These are phyloP conservation scores for Spergularia bocconei DNA, from an alignment of 148 eudicot genomes.

Conservation along the genomic window DNA sequence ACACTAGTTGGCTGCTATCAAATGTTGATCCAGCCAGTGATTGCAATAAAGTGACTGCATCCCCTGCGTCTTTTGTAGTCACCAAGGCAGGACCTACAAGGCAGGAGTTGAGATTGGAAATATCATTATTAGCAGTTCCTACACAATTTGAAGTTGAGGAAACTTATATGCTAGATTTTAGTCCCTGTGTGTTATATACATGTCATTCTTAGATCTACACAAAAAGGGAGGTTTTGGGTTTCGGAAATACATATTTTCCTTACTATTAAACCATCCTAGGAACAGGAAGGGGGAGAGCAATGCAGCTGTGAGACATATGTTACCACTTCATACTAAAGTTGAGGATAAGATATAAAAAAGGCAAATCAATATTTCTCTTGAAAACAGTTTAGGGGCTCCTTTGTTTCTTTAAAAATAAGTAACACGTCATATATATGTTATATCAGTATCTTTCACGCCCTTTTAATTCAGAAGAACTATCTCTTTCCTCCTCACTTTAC, in stretches of 20 bases:
- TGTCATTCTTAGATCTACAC: no score
- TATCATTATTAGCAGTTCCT: neutral
- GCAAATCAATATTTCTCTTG: neutral
- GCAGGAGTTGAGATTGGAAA: constrained; percentile 26
- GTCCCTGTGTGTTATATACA: no score
- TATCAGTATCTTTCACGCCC: neutral
- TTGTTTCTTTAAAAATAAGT: neutral
- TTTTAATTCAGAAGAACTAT: neutral
- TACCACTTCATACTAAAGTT: neutral
- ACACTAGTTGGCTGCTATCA: constrained; percentile 97
- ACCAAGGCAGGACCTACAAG: constrained; percentile 91
- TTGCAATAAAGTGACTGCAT: constrained; percentile 91
- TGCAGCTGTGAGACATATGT: no score
- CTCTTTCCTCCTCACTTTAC: constrained; percentile 10
- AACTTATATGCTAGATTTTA: neutral
- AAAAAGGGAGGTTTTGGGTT: no score
- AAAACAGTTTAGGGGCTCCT: neutral
- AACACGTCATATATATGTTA: neutral
- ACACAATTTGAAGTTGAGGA: neutral
- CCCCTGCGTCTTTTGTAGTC: constrained; percentile 98
- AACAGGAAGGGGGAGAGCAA: no score
- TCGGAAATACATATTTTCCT: no score
- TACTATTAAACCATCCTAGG: no score
- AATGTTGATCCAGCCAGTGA: constrained; percentile 94
- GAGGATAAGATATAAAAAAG: neutral